Percentiles rank a stretch among this genome's conserved stretches.
Evolutionary conservation across 768 basidiomycete genomes (phyloP).

Genomic region (Terana coerulea): DNA sequence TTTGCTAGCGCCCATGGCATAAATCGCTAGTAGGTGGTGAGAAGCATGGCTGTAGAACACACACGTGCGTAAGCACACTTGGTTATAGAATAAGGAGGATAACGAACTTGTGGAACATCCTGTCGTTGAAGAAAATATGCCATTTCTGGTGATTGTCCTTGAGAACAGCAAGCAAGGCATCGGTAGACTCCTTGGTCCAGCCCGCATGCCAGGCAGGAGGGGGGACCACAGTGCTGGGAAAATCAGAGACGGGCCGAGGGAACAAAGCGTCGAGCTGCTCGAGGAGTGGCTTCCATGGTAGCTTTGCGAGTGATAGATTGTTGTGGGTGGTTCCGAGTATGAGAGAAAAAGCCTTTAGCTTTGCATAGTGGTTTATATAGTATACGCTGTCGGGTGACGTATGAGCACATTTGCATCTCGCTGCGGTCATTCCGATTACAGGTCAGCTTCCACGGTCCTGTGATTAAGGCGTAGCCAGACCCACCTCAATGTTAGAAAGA

Average conservation of each 20-base stretch:
- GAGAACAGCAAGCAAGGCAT: constrained; percentile 29
- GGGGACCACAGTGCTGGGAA: background rate
- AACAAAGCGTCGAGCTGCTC: constrained; percentile 11
- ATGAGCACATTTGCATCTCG: too few relatives aligned
- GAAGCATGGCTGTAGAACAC: constrained; percentile 43
- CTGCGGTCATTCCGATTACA: too few relatives aligned
- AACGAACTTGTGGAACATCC: constrained; percentile 50
- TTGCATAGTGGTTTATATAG: too few relatives aligned
- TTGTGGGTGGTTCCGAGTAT: too few relatives aligned
- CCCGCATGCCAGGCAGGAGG: constrained; percentile 22
- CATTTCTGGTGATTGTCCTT: constrained; percentile 45
- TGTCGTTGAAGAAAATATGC: constrained; percentile 48
- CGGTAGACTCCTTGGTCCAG: constrained; percentile 26
- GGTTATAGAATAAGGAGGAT: background rate
- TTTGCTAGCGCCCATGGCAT: constrained; percentile 51
- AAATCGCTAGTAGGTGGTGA: constrained; percentile 56
- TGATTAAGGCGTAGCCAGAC: too few relatives aligned
- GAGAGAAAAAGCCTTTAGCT: too few relatives aligned
- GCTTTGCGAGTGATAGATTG: too few relatives aligned
- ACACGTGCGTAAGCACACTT: background rate
- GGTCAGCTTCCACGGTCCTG: too few relatives aligned
- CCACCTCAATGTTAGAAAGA: too few relatives aligned
- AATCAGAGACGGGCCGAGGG: constrained; percentile 4
- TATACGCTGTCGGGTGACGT: too few relatives aligned
- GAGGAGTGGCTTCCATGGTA: constrained; percentile 13